Evolutionary conservation across 2,329 filamentous ascomycete species (phyloP), one percentile per base, ranked within the genome.

Genomic region (Pseudogymnoascus sp.): DNA sequence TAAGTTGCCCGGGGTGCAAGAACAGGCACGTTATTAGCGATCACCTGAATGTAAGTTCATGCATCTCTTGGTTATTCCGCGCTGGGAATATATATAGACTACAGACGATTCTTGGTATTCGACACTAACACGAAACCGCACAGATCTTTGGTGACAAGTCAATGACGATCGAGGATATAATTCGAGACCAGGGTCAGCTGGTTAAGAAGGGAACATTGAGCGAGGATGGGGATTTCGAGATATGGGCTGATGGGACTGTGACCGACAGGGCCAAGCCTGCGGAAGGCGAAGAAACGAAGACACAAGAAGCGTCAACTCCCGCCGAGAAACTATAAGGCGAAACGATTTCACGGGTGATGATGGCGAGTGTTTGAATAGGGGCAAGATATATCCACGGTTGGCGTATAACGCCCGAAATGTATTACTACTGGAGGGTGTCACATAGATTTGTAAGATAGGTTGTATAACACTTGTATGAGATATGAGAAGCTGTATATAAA

Each of bases 1-100:
- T 97, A 66, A 88, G 88, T 35, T 99, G 94, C 73, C 93, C 94
- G 0, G 79, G 80, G 3, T 99, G 94, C 76, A 86, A 87, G 70
- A 92, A 91, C 72, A 84, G 92, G 25, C 94, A 99, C 77, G 78
- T 99, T 67, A 97, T 99, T 70, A 89, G 86, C 71, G 94, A 99
- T 74, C 90, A 99, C 74, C 77, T 99, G 59, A 85, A 84, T 68
- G 83, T 86, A 64, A 60, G 67, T 61, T 39, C 44, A 7, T 4
- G 2, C 25, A 21, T 3, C 31, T 10, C 25, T n/a, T 15, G 25
- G 1, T 15, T 29, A 31, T 51, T 2, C 33, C 5, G 1, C 29
- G 5, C 48, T 13, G 48, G n/a, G 48, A 29, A 33, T 55, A 15
- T 55, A 15, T 10, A 9, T 38, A 44, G 4, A 4, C 27, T 55